Conservation (phyloP, 2,329 filamentous ascomycete genomes). For the Nigrospora osmanthi region DNA sequence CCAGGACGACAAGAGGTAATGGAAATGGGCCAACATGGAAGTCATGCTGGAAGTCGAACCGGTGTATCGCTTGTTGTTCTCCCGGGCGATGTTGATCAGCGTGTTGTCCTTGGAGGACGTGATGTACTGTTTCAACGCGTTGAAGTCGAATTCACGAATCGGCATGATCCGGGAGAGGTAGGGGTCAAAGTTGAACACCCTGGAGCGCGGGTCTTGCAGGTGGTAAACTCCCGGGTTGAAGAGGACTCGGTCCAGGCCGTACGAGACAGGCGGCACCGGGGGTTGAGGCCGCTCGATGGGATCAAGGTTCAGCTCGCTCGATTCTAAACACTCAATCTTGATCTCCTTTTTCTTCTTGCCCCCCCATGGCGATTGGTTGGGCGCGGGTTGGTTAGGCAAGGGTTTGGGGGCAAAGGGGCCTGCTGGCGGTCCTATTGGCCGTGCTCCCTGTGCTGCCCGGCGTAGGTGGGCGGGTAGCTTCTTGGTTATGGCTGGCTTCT, state of each 20-base stretch:
- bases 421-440: background rate
- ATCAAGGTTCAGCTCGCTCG: slow-evolving; percentile 15
- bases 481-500: too few species aligned
- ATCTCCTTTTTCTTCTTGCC: background rate
- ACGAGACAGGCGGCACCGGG: slow-evolving; percentile 53
- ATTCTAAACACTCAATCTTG: slow-evolving; percentile 15
- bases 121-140: slow-evolving; percentile 76
- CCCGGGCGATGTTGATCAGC: slow-evolving; percentile 60
- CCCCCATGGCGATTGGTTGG: too few species aligned
- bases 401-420: background rate
- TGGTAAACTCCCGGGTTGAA: slow-evolving; percentile 94
- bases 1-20: slow-evolving; percentile 83
- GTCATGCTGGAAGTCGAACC: slow-evolving; percentile 99
- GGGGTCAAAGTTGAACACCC: slow-evolving; percentile 94
- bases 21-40: slow-evolving; percentile 77
- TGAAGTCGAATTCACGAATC: slow-evolving; percentile 84
- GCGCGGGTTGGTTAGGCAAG: background rate
- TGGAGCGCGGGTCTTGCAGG: slow-evolving; percentile 78
- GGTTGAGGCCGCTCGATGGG: slow-evolving; percentile 24
- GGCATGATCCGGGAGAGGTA: slow-evolving; percentile 93
- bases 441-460: too few species aligned
- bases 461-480: too few species aligned
- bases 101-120: slow-evolving; percentile 80
- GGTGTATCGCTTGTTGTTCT: slow-evolving; percentile 69
- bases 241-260: slow-evolving; percentile 79